These are phyloP conservation scores for Planoprotostelium fungivorum DNA, from an alignment of 78 protist genomes.

Conservation along the genomic window DNA sequence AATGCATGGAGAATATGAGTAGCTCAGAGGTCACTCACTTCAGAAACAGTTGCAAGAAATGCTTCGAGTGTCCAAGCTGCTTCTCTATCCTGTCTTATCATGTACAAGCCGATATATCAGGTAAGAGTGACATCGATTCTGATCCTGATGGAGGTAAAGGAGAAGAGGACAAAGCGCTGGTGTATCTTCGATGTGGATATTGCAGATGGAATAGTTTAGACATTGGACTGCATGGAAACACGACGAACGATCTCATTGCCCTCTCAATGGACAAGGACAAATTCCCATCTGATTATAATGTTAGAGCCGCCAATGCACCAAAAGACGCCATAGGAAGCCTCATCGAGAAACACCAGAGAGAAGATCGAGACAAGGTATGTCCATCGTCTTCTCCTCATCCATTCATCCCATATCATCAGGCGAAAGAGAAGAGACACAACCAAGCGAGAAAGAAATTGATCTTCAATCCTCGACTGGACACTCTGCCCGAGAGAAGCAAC, in stretches of 20 bases:
- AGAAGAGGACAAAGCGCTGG: background rate
- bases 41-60: background rate
- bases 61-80: background rate
- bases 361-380: background rate
- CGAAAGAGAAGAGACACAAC: background rate
- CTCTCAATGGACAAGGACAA: background rate
- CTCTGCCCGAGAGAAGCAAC: background rate
- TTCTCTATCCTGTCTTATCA: background rate
- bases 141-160: background rate
- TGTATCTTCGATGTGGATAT: background rate
- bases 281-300: background rate
- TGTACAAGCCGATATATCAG: background rate
- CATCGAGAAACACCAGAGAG: background rate
- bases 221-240: background rate
- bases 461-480: no score
- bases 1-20: background rate
- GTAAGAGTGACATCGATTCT: background rate
- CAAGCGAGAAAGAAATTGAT: background rate
- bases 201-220: background rate
- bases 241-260: background rate
- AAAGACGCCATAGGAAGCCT: background rate
- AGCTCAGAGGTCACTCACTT: background rate
- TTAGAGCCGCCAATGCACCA: background rate
- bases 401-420: background rate
- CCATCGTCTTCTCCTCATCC: background rate